Evolutionary conservation across 371 early-diverging fungal genomes (phyloP).

Genomic region (Circinella umbellata): DNA sequence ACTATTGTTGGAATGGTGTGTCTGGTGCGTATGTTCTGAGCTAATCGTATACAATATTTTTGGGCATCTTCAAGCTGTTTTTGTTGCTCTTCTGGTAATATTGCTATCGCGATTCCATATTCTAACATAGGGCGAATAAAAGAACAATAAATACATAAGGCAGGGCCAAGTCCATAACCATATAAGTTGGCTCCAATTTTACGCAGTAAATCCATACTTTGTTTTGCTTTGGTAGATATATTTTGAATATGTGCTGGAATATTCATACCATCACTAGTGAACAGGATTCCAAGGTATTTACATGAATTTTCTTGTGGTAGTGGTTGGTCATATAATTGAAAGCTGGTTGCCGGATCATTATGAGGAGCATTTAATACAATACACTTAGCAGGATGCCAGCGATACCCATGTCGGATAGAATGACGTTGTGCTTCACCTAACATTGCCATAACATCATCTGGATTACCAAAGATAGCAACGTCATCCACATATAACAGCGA

Average conservation of each 20-base stretch:
- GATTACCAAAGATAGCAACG: conserved; percentile 20
- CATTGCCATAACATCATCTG: conserved; percentile 6
- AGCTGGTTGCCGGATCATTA: background rate
- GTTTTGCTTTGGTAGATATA: background rate
- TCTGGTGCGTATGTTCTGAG: background rate
- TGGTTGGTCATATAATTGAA: background rate
- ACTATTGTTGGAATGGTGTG: background rate
- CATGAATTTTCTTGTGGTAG: background rate
- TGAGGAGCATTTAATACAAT: background rate
- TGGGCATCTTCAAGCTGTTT: conserved; percentile 12
- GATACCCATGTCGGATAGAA: conserved; percentile 15
- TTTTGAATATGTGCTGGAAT: background rate
- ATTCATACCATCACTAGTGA: conserved; percentile 10
- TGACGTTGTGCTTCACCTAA: conserved; percentile 14
- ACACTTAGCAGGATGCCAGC: conserved; percentile 29
- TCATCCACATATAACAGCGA: conserved; percentile 25
- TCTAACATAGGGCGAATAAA: conserved; percentile 15
- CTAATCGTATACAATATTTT: conserved; percentile 12
- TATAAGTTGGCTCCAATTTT: background rate
- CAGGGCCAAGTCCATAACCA: conserved; percentile 7
- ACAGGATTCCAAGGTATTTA: conserved; percentile 16
- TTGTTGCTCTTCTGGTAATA: background rate
- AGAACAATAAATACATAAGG: background rate
- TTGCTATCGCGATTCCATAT: conserved; percentile 17
- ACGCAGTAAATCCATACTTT: background rate